Percentiles rank a stretch among this genome's conserved stretches.
phyloP scores from a whole-genome alignment of 352 stramenopile genomes.

The Pythium myriotylum region DNA sequence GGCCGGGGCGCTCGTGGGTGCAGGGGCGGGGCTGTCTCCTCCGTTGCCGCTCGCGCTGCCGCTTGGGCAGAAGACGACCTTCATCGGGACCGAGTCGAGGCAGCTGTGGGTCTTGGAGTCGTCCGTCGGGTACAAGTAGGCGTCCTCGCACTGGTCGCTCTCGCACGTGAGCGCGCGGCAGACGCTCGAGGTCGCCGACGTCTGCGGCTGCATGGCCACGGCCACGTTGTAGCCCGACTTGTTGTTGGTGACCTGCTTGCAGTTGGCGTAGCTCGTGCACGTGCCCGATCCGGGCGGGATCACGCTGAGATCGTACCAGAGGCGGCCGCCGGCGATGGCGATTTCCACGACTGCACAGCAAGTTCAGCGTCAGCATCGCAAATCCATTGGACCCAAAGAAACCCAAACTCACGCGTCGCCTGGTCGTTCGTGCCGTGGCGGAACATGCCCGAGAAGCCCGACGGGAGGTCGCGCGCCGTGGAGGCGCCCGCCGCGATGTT shows the following conservation, averaged over 20 bases:
- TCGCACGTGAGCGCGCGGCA: constrained; percentile 46
- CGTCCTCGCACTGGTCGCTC: constrained; percentile 40
- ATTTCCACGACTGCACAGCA: constrained; percentile 32
- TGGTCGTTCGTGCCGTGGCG: constrained; percentile 39
- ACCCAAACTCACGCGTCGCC: constrained; percentile 39
- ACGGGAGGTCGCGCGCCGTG: constrained; percentile 36
- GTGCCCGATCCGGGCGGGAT: constrained; percentile 52
- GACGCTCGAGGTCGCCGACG: constrained; percentile 19
- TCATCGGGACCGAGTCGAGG: constrained; percentile 33
- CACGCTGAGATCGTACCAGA: constrained; percentile 67
- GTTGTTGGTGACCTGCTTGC: constrained; percentile 43
- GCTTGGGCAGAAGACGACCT: constrained; percentile 62
- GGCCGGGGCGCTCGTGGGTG: constrained; percentile 4
- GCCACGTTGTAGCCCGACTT: constrained; percentile 58
- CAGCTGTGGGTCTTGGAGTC: constrained; percentile 73
- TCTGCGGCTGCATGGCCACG: constrained; percentile 43
- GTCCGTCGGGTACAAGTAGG: constrained; percentile 65
- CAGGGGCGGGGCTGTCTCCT: not conserved
- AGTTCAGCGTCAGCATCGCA: not conserved
- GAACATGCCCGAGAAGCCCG: constrained; percentile 45
- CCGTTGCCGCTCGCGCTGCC: not conserved
- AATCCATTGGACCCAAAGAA: not conserved
- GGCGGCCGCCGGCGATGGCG: constrained; percentile 17
- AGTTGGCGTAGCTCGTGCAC: constrained; percentile 43
- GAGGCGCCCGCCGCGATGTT: constrained; percentile 38